Conservation (phyloP, 2,329 filamentous ascomycete species). For the Arthroderma sp. region DNA sequence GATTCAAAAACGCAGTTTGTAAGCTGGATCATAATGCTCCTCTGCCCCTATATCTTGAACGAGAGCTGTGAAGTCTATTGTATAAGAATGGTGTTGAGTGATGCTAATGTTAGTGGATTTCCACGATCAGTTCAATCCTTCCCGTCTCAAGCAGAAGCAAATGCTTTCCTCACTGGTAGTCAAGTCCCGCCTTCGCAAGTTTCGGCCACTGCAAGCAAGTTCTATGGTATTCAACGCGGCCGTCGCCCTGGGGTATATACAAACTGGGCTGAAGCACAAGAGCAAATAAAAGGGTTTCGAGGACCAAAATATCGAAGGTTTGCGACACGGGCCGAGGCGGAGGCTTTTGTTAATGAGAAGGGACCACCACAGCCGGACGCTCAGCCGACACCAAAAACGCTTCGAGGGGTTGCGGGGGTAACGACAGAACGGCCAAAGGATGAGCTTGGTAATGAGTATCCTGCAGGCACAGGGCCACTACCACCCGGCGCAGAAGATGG, state of each 20-base stretch:
- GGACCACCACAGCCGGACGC: constrained; percentile 2
- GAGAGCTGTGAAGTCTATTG: background rate
- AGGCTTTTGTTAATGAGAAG: constrained; percentile 52
- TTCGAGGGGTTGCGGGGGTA: constrained; percentile 23
- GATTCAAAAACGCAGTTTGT: constrained; percentile 56
- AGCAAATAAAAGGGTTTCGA: constrained; percentile 61
- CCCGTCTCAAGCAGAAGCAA: constrained; percentile 57
- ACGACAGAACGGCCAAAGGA: constrained; percentile 29
- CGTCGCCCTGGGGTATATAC: constrained; percentile 49
- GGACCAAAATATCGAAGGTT: constrained; percentile 59
- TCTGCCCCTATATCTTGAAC: too few relatives aligned
- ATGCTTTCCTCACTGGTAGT: constrained; percentile 57
- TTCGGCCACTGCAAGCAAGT: constrained; percentile 34
- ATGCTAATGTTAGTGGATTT: background rate
- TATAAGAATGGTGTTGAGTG: background rate
- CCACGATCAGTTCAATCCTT: constrained; percentile 64
- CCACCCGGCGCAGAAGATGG: constrained; percentile 45
- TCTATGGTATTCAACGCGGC: constrained; percentile 48
- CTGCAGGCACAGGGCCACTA: constrained; percentile 43
- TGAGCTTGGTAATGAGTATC: constrained; percentile 31
- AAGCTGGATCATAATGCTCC: constrained; percentile 24
- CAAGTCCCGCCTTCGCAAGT: constrained; percentile 26
- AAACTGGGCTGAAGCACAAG: constrained; percentile 55
- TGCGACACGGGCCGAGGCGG: constrained; percentile 54
- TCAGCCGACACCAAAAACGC: background rate